Conservation (phyloP, 495 filamentous ascomycete genomes). For the Trichoderma erinaceum region DNA sequence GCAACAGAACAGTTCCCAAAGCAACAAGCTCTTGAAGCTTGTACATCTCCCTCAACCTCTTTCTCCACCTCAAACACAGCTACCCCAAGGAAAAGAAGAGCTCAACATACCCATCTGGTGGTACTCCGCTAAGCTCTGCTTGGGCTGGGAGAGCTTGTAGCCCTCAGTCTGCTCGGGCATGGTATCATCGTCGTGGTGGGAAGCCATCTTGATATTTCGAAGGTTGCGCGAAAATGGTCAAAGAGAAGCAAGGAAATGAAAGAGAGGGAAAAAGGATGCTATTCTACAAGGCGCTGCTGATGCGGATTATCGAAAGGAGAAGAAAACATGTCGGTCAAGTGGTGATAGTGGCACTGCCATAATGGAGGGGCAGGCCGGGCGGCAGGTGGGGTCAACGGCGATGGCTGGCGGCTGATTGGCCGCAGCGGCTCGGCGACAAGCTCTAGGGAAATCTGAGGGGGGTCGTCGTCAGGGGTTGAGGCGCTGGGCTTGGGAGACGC, state of each 20-base stretch:
- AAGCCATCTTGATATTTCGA: slow-evolving; percentile 51
- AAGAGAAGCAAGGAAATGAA: not conserved
- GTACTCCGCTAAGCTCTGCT: slow-evolving; percentile 94
- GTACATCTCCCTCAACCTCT: not conserved
- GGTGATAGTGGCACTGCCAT: not conserved
- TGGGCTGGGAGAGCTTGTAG: slow-evolving; percentile 91
- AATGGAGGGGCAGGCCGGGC: slow-evolving; percentile 9
- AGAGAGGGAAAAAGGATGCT: not conserved
- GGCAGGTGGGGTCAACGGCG: not conserved
- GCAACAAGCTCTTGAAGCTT: not conserved
- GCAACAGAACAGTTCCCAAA: no score
- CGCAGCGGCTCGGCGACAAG: not conserved
- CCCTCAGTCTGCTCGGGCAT: slow-evolving; percentile 80
- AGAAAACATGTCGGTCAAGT: slow-evolving; percentile 12
- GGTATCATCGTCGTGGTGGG: slow-evolving; percentile 74
- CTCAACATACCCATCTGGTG: slow-evolving; percentile 72
- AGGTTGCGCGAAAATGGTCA: not conserved
- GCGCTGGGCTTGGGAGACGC: no score
- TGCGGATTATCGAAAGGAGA: slow-evolving; percentile 6
- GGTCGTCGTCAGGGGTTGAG: not conserved
- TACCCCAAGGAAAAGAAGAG: not conserved
- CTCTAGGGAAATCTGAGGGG: not conserved
- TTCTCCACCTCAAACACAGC: not conserved
- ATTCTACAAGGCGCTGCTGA: not conserved
- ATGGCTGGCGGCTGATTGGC: not conserved